Conservation (phyloP, 257 asterid species). For the Jaltomata sinuosa region DNA sequence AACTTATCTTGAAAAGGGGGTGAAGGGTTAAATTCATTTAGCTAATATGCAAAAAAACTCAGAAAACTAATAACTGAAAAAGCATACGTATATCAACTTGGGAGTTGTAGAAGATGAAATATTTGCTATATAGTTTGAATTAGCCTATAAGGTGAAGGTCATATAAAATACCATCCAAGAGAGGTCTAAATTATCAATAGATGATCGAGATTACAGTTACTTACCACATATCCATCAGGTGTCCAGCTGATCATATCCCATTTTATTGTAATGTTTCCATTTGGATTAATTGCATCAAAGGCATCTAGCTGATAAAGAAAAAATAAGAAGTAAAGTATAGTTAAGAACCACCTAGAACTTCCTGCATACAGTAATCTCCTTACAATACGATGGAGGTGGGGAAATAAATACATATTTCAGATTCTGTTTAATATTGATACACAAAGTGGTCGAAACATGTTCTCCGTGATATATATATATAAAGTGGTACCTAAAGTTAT, state of each 20-base stretch:
- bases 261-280: conserved; percentile 3
- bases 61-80: not conserved
- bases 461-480: not conserved
- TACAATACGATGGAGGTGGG: not conserved
- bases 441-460: not conserved
- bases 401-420: not conserved
- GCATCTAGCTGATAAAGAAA: not conserved
- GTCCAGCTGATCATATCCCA: conserved; percentile 5
- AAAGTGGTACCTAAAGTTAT: not conserved
- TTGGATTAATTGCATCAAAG: conserved; percentile 1
- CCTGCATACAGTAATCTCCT: not conserved
- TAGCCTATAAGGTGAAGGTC: not conserved
- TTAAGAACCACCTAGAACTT: not conserved
- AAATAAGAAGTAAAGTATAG: not conserved
- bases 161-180: not conserved
- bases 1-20: not conserved
- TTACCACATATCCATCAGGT: conserved; percentile 9
- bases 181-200: not conserved
- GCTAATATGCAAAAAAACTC: not conserved
- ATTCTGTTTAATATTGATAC: not conserved
- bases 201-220: not conserved
- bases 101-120: not conserved
- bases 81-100: not conserved
- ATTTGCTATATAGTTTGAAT: not conserved
- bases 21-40: not conserved